These are phyloP conservation scores for Lipomyces orientalis DNA, from an alignment of 805 yeast species.

Conservation along the genomic window DNA sequence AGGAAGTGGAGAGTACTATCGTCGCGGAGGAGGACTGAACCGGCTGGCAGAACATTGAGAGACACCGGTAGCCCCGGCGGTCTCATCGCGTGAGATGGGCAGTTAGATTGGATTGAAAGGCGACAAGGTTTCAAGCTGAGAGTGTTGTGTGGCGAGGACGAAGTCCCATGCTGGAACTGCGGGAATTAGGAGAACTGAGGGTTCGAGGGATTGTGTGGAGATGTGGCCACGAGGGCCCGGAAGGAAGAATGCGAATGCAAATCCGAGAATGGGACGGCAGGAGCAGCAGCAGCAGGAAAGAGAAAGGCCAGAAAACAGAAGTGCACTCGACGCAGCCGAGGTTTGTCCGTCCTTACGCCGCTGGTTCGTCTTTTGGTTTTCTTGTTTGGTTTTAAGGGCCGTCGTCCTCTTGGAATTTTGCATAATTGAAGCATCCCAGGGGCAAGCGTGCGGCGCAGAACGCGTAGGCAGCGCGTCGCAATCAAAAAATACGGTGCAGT, in stretches of 20 bases:
- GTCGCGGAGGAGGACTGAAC: conserved; percentile 32
- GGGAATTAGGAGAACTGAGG: too few species aligned
- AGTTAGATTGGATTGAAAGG: not conserved
- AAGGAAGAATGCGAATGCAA: not conserved
- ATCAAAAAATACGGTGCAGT: too few species aligned
- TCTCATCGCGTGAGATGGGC: not conserved
- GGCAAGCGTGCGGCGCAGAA: conserved; percentile 3
- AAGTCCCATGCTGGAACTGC: not conserved
- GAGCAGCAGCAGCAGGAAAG: not conserved
- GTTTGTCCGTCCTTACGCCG: not conserved
- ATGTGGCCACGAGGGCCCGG: not conserved
- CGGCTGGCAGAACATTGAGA: conserved; percentile 30
- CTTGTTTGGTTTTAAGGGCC: not conserved
- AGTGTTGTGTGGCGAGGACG: not conserved
- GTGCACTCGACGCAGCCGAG: not conserved
- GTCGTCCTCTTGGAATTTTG: not conserved
- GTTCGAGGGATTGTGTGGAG: too few species aligned
- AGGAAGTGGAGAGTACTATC: conserved; percentile 32
- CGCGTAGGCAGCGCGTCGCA: not conserved
- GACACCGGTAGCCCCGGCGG: conserved; percentile 11
- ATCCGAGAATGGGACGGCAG: not conserved
- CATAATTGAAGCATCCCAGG: not conserved
- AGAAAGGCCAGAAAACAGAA: not conserved
- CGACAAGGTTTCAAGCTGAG: not conserved
- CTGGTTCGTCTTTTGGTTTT: not conserved